phyloP scores from a whole-genome alignment of 768 basidiomycete species.

The Coprinopsis sp. region DNA sequence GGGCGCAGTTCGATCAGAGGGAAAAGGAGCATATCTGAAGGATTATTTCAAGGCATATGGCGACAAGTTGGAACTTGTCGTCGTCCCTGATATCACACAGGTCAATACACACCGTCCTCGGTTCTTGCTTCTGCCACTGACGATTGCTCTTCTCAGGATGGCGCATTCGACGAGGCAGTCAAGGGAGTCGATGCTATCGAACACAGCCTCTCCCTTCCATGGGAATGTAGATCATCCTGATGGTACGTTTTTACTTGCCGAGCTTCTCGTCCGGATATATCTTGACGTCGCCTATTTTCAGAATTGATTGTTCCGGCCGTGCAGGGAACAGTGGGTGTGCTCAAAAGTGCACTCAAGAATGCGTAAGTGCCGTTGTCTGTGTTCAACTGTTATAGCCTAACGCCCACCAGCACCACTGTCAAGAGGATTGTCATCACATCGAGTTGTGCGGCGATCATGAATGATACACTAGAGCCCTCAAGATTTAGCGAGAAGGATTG shows the following conservation, averaged over 20 bases:
- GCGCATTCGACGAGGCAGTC: conserved; percentile 75
- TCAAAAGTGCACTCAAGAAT: conserved; percentile 52
- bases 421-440: conserved; percentile 68
- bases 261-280: neutral
- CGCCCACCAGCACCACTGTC: conserved; percentile 33
- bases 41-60: conserved; percentile 15
- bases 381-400: neutral
- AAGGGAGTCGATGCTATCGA: conserved; percentile 67
- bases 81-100: neutral
- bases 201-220: conserved; percentile 64
- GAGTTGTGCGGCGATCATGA: conserved; percentile 41
- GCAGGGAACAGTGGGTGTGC: conserved; percentile 57
- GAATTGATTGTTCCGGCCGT: conserved; percentile 69
- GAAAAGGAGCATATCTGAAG: conserved; percentile 19
- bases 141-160: conserved; percentile 32
- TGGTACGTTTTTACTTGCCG: conserved; percentile 15
- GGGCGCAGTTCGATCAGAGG: conserved; percentile 21
- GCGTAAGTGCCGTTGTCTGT: conserved; percentile 27
- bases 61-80: neutral
- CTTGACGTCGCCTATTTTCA: conserved; percentile 15
- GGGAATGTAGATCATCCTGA: conserved; percentile 37
- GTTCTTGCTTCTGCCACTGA: neutral
- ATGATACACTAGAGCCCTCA: conserved; percentile 14
- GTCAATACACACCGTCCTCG: neutral
- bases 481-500: conserved; percentile 51